Conservation (phyloP, 2,329 filamentous ascomycete species). For the Cadophora luteo-olivacea region DNA sequence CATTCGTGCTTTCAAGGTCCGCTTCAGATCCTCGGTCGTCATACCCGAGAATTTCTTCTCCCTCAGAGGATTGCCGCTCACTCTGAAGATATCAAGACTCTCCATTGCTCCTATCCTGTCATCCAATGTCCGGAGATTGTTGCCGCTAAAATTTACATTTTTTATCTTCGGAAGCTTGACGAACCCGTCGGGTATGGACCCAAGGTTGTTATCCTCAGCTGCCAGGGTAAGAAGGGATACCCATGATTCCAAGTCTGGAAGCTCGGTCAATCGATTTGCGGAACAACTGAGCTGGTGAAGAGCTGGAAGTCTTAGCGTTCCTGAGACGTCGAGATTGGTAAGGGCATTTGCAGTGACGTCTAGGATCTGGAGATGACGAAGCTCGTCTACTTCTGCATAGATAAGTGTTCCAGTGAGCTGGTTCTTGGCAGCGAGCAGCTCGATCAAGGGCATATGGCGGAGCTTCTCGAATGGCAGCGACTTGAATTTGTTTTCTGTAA, state of each 20-base stretch:
- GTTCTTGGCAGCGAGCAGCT: slow-evolving; percentile 80
- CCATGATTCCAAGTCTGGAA: slow-evolving; percentile 82
- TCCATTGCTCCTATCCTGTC: slow-evolving; percentile 82
- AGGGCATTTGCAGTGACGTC: slow-evolving; percentile 82
- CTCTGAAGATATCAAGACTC: slow-evolving; percentile 72
- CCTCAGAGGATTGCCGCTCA: slow-evolving; percentile 88
- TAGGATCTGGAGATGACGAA: slow-evolving; percentile 73
- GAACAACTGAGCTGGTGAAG: slow-evolving; percentile 79
- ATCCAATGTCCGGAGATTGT: slow-evolving; percentile 79
- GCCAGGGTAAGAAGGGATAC: slow-evolving; percentile 73
- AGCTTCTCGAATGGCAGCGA: slow-evolving; percentile 74
- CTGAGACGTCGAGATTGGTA: slow-evolving; percentile 43
- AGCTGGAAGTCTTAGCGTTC: slow-evolving; percentile 61
- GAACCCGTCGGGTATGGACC: slow-evolving; percentile 78
- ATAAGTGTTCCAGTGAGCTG: slow-evolving; percentile 77
- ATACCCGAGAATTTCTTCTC: slow-evolving; percentile 88
- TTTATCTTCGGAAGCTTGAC: slow-evolving; percentile 70
- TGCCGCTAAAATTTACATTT: slow-evolving; percentile 83
- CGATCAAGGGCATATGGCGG: slow-evolving; percentile 70
- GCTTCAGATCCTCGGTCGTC: slow-evolving; percentile 81
- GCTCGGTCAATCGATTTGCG: slow-evolving; percentile 75
- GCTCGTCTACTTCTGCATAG: slow-evolving; percentile 60
- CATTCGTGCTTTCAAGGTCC: slow-evolving; percentile 70
- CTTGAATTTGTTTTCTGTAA: slow-evolving; percentile 79
- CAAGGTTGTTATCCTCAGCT: slow-evolving; percentile 83